Percentiles rank a stretch among this genome's conserved stretches.
Evolutionary conservation across 2,329 filamentous ascomycete genomes (phyloP).

Genomic region (Xylaria sp.): DNA sequence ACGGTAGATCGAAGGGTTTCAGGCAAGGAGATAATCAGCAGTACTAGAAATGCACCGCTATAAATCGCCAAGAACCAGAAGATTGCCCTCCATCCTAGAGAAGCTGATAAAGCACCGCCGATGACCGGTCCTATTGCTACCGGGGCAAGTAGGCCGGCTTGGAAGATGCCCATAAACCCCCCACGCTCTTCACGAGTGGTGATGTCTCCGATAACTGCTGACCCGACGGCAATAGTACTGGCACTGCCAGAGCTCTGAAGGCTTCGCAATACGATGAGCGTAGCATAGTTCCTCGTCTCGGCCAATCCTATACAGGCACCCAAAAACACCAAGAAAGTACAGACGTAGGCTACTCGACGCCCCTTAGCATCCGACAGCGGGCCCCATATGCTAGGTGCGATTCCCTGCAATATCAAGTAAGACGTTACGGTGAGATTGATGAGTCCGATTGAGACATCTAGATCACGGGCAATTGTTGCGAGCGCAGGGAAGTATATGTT

Average conservation of each 20-base stretch:
- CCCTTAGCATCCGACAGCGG: conserved; percentile 54
- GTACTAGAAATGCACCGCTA: conserved; percentile 44
- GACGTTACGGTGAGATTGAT: conserved; percentile 54
- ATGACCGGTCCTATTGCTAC: conserved; percentile 54
- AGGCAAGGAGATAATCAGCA: conserved; percentile 52
- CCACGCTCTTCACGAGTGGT: conserved; percentile 62
- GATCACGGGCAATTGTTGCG: conserved; percentile 49
- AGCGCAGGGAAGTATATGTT: conserved; percentile 59
- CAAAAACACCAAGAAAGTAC: conserved; percentile 54
- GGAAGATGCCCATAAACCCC: conserved; percentile 57
- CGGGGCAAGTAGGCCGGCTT: conserved; percentile 44
- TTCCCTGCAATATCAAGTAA: conserved; percentile 59
- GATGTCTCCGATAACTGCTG: conserved; percentile 63
- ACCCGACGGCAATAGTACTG: conserved; percentile 59
- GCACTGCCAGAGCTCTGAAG: conserved; percentile 60
- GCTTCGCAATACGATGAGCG: conserved; percentile 56
- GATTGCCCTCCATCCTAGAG: conserved; percentile 57
- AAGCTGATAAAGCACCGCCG: conserved; percentile 56
- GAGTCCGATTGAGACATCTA: conserved; percentile 46
- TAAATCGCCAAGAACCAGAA: conserved; percentile 61
- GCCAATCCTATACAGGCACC: conserved; percentile 54
- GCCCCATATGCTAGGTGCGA: conserved; percentile 58
- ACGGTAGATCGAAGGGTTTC: conserved; percentile 52
- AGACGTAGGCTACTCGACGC: conserved; percentile 54
- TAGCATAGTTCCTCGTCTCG: conserved; percentile 50